A percentile compares a stretch with the other conserved stretches of the same genome.
phyloP scores from a whole-genome alignment of 1,284 basidiomycete genomes.

The Leccinum solheimii region DNA sequence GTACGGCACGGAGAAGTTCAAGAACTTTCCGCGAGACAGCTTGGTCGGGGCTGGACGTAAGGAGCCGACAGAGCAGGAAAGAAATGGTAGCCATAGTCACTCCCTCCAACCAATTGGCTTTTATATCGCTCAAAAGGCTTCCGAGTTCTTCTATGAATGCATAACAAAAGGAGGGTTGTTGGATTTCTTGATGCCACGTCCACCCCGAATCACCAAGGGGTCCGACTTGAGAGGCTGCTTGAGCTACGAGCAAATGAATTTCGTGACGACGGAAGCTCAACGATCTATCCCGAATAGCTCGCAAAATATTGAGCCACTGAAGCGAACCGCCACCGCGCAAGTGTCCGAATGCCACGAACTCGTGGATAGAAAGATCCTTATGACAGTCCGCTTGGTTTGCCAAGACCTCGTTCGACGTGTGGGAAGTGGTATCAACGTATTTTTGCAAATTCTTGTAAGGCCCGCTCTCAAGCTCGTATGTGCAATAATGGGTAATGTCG shows the following conservation, averaged over 20 bases:
- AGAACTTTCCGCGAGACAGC: conserved; percentile 14
- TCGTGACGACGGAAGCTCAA: conserved; percentile 40
- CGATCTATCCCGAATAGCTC: conserved; percentile 39
- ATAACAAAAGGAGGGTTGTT: conserved; percentile 34
- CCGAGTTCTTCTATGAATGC: conserved; percentile 37
- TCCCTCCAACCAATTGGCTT: conserved; percentile 45
- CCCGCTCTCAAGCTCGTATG: conserved; percentile 30
- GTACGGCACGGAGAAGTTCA: conserved; percentile 32
- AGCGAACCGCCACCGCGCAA: conserved; percentile 44
- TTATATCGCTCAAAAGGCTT: conserved; percentile 31
- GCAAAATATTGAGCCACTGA: conserved; percentile 52
- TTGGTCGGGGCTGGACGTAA: conserved; percentile 27
- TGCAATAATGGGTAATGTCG: conserved; percentile 31
- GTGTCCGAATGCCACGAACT: conserved; percentile 43
- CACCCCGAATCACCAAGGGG: conserved; percentile 20
- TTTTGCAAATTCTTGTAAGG: conserved; percentile 41
- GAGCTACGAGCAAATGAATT: conserved; percentile 42
- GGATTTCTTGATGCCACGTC: conserved; percentile 40
- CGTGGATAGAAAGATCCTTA: conserved; percentile 40
- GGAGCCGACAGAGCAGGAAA: conserved; percentile 37
- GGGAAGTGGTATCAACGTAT: conserved; percentile 37
- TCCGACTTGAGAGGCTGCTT: conserved; percentile 47
- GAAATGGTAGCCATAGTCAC: conserved; percentile 40
- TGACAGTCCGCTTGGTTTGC: conserved; percentile 43
- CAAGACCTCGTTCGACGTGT: conserved; percentile 46